Conservation (phyloP, 352 stramenopile species). For the Globisporangium echinulatum region DNA sequence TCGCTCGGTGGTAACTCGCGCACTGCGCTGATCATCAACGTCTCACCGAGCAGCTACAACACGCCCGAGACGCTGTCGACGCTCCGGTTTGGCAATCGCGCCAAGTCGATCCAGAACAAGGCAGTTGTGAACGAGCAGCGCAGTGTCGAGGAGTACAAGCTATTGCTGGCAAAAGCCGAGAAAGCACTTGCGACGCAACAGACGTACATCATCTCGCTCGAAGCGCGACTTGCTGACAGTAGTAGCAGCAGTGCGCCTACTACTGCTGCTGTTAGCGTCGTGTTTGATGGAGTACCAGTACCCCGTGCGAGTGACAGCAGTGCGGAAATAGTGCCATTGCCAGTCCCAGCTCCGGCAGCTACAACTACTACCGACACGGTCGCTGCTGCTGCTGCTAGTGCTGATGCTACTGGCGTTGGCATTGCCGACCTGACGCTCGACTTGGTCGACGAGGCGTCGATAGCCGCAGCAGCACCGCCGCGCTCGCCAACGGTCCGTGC, state of each 20-base stretch:
- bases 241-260: neutral
- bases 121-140: constrained; percentile 90
- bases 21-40: constrained; percentile 91
- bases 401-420: constrained; percentile 1
- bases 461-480: neutral
- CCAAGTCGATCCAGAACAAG: constrained; percentile 95
- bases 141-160: constrained; percentile 89
- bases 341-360: too few relatives aligned
- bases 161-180: constrained; percentile 74
- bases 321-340: too few relatives aligned
- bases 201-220: constrained; percentile 78
- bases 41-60: constrained; percentile 88
- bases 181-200: constrained; percentile 76
- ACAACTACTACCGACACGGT: too few relatives aligned
- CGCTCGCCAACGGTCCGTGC: constrained; percentile 47
- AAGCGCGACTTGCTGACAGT: constrained; percentile 35
- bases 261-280: too few relatives aligned
- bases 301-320: neutral
- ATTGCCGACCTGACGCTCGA: constrained; percentile 23
- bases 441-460: constrained; percentile 8
- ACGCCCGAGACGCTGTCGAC: constrained; percentile 90
- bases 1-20: constrained; percentile 92
- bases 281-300: too few relatives aligned
- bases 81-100: constrained; percentile 85
- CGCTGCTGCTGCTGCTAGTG: neutral